Conservation (phyloP, 2,329 filamentous ascomycete species). For the Hypoxylon sp. region DNA sequence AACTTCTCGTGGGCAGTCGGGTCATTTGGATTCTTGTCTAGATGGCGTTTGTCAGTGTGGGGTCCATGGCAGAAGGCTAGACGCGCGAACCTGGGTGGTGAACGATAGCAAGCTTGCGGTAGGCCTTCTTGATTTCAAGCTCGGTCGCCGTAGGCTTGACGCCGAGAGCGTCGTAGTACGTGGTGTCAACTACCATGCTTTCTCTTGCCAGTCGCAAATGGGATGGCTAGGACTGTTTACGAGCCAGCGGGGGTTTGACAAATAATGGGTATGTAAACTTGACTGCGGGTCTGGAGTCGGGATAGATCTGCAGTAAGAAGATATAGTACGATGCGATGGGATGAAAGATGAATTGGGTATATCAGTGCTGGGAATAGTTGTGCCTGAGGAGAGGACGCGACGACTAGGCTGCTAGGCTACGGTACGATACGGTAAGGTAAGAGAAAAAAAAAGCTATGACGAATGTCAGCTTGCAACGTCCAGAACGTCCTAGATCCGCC, state of each 20-base stretch:
- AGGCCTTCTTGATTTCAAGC: slow-evolving; percentile 97
- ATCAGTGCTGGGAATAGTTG: slow-evolving; percentile 10
- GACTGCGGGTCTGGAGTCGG: background rate
- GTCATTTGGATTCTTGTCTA: slow-evolving; percentile 98
- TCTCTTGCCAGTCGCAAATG: slow-evolving; percentile 28
- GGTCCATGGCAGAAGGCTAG: slow-evolving; percentile 3
- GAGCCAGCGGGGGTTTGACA: slow-evolving; percentile 21
- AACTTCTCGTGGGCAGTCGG: slow-evolving; percentile 95
- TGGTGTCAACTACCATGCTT: slow-evolving; percentile 86
- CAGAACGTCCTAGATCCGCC: slow-evolving; percentile 3
- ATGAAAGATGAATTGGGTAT: slow-evolving; percentile 16
- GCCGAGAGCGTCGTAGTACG: slow-evolving; percentile 89
- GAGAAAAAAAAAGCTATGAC: slow-evolving; percentile 38
- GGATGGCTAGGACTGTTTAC: slow-evolving; percentile 11
- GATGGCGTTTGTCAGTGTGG: slow-evolving; percentile 34
- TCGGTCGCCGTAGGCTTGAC: slow-evolving; percentile 88
- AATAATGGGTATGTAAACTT: slow-evolving; percentile 7
- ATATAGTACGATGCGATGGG: background rate
- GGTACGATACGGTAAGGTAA: background rate
- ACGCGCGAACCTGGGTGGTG: slow-evolving; percentile 81
- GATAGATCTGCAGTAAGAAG: background rate
- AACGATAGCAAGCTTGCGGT: slow-evolving; percentile 93
- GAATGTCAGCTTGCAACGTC: slow-evolving; percentile 31
- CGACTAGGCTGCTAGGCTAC: slow-evolving; percentile 7
- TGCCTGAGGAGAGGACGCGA: slow-evolving; percentile 7